Percentiles rank a stretch among this genome's conserved stretches.
Evolutionary conservation across 768 basidiomycete species (phyloP).

Genomic region (Leucosporidium scottii): DNA sequence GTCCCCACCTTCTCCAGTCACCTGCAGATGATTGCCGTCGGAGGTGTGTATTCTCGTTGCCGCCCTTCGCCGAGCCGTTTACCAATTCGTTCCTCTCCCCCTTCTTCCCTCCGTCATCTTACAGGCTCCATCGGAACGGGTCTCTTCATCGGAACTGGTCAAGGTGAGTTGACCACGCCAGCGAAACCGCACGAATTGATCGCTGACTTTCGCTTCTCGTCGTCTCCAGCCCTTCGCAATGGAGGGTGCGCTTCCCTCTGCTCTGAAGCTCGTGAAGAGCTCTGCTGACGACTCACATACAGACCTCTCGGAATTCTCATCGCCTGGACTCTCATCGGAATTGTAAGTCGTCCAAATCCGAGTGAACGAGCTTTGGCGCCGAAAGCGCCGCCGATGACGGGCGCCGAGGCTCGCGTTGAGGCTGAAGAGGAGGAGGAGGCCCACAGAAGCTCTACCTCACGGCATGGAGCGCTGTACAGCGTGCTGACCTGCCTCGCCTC

Average conservation of each 20-base stretch:
- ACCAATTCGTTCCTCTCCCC: too few relatives aligned
- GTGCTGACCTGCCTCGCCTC: background rate
- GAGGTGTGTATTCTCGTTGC: background rate
- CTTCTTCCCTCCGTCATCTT: too few relatives aligned
- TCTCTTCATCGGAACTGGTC: slow-evolving; percentile 16
- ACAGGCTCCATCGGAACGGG: slow-evolving; percentile 42
- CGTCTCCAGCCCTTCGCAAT: background rate
- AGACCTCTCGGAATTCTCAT: slow-evolving; percentile 30
- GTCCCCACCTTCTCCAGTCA: slow-evolving; percentile 12
- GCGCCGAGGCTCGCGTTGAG: too few relatives aligned
- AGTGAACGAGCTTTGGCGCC: too few relatives aligned
- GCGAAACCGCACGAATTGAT: too few relatives aligned
- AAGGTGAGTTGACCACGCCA: too few relatives aligned
- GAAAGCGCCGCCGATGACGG: too few relatives aligned
- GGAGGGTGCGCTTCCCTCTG: slow-evolving; percentile 20
- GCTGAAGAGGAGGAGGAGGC: too few relatives aligned
- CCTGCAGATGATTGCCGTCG: slow-evolving; percentile 38
- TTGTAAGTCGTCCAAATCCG: slow-evolving; percentile 1
- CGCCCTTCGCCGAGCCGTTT: too few relatives aligned
- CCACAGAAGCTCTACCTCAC: too few relatives aligned
- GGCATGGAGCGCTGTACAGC: too few relatives aligned
- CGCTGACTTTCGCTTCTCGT: background rate
- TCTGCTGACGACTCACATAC: too few relatives aligned
- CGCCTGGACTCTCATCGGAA: slow-evolving; percentile 33
- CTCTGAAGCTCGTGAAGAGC: background rate